Conservation (phyloP, 2,329 filamentous ascomycete genomes). For the Clarireedia homoeocarpa region DNA sequence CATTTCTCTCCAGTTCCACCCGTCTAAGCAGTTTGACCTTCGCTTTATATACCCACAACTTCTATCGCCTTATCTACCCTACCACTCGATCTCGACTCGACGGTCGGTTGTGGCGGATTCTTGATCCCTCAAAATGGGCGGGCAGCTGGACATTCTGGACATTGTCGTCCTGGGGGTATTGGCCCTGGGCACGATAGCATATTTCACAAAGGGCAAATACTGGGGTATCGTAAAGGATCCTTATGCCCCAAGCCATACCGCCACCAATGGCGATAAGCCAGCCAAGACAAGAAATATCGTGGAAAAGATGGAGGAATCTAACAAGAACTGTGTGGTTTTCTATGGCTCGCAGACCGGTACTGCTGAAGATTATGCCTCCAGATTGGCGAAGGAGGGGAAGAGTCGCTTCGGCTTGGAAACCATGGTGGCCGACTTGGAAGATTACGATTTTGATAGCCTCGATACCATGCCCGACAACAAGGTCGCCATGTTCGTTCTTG, state of each 20-base stretch:
- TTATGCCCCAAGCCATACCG: slow-evolving; percentile 68
- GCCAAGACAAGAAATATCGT: slow-evolving; percentile 87
- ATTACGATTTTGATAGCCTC: slow-evolving; percentile 94
- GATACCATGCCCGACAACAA: slow-evolving; percentile 86
- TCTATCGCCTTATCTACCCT: neutral
- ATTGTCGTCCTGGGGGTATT: slow-evolving; percentile 82
- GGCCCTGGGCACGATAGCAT: slow-evolving; percentile 80
- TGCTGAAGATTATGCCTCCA: slow-evolving; percentile 94
- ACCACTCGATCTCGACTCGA: neutral
- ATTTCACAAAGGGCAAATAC: slow-evolving; percentile 95
- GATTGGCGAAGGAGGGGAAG: slow-evolving; percentile 93
- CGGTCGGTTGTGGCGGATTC: neutral
- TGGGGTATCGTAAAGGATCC: slow-evolving; percentile 88
- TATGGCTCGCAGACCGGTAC: slow-evolving; percentile 98
- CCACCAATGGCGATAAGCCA: slow-evolving; percentile 61
- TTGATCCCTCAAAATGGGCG: slow-evolving; percentile 45
- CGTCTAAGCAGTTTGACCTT: neutral
- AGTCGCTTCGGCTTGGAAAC: slow-evolving; percentile 94
- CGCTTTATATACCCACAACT: neutral
- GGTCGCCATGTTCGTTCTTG: slow-evolving; percentile 87
- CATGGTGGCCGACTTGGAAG: slow-evolving; percentile 96
- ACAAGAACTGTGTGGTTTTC: slow-evolving; percentile 97
- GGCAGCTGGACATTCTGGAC: slow-evolving; percentile 94
- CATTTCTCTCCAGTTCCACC: slow-evolving; percentile 18
- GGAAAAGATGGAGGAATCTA: slow-evolving; percentile 90